These are phyloP conservation scores for Pseudozyma sp. DNA, from an alignment of 1,284 basidiomycete species.

Conservation along the genomic window DNA sequence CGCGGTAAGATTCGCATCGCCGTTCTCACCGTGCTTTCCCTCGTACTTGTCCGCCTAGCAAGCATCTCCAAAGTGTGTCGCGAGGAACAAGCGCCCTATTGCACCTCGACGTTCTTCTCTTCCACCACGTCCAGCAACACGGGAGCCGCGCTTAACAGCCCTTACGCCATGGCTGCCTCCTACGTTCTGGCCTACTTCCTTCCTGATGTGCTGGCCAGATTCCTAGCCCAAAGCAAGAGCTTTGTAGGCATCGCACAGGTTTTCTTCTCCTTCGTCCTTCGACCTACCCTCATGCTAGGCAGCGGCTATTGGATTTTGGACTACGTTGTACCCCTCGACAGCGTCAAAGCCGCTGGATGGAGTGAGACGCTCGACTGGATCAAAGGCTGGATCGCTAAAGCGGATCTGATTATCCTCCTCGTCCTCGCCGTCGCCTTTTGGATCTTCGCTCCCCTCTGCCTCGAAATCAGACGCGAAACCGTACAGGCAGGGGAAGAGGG, in stretches of 20 bases:
- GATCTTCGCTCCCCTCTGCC: slow-evolving; percentile 61
- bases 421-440: slow-evolving; percentile 51
- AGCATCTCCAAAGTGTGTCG: slow-evolving; percentile 85
- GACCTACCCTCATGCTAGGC: slow-evolving; percentile 57
- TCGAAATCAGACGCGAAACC: slow-evolving; percentile 54
- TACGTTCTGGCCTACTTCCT: slow-evolving; percentile 53
- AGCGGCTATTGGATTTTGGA: slow-evolving; percentile 63
- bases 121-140: neutral
- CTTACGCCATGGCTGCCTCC: slow-evolving; percentile 35
- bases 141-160: slow-evolving; percentile 52
- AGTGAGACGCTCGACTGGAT: slow-evolving; percentile 29
- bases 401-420: slow-evolving; percentile 35
- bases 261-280: slow-evolving; percentile 55
- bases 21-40: slow-evolving; percentile 77
- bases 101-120: slow-evolving; percentile 76
- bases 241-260: slow-evolving; percentile 51
- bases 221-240: slow-evolving; percentile 49
- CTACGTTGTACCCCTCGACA: slow-evolving; percentile 35
- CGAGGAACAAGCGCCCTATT: slow-evolving; percentile 90
- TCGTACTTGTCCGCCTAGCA: slow-evolving; percentile 80
- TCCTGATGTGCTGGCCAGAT: slow-evolving; percentile 32
- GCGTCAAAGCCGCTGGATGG: slow-evolving; percentile 16
- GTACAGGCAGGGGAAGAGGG: slow-evolving; percentile 4
- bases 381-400: slow-evolving; percentile 48
- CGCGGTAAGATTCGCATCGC: slow-evolving; percentile 82